Base-by-base conservation (phyloP, 345 rosid species). In the Gossypium mustelinum region DNA sequence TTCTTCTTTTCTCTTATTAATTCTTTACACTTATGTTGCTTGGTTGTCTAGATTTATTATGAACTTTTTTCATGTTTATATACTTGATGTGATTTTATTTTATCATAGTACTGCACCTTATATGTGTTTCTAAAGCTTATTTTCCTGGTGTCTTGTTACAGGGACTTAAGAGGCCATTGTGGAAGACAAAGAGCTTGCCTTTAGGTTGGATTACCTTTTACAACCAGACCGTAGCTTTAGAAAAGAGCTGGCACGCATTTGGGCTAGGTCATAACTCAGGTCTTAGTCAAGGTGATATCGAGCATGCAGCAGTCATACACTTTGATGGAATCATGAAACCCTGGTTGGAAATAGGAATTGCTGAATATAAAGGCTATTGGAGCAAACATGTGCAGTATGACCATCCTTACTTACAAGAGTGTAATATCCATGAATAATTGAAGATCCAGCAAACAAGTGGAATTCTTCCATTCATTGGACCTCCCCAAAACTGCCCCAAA, bases 261-360 rank as follows among this genome's bases (percentile, higher is more conserved):
- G 97, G 99, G 57, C 87, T 96, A 66, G 99, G 98, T 61, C 86
- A 87, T 4, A 87, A 89, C 27, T 84, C 92, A n/a, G 84, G 83
- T 29, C 80, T 92, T 39, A 74, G 77, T 43, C 81, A 51, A 55
- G 77, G 47, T 11, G 89, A 89, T 54, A 87, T 96, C 16, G 90
- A 87, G 51, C 77, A 62, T 57, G 94, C 93, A 2, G 97, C 97
- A 18, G 98, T 96, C 70, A 82, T 96, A 78, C 99, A 96, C 79
- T 96, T 84, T 54, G 90, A 91, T 62, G 99, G 99, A 69, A 82
- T 90, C 78, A 88, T 85, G 97, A 93, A 96, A 82, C 99, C 99
- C 11, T 96, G 98, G 99, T 82, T 93, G 66, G 97, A 96, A 52
- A 90, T 93, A 10, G 99, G 90, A 73, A 82, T 91, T 75, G 78